Evolutionary conservation across 352 stramenopile genomes (phyloP), one percentile per base, ranked within the genome.

Genomic region (Phytophthora lateralis): DNA sequence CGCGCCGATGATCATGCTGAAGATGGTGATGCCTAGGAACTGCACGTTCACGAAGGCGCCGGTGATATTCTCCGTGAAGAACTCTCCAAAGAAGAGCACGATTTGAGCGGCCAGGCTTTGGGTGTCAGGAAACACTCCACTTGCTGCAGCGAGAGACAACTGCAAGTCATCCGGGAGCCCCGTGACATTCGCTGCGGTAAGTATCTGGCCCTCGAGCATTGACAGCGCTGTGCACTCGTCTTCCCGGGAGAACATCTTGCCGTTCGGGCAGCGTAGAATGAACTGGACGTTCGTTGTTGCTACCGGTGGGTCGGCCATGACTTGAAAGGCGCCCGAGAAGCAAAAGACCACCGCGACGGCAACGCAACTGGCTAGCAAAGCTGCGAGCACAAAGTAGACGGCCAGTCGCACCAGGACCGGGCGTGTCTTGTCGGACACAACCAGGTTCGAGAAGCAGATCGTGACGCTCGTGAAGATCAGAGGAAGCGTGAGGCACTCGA

Each of bases 381-480:
- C 73, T 14, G 75, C 60, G 4, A 71, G 21, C 7, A 79, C 32
- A 43, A 87, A 88, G 55, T 74, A 80, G 50, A 80, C 63, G 11
- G 71, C 51, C 51, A 88, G 70, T 4, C 78, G 78, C 4, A 75
- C n/a, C 44, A 86, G 59, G 15, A 90, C 76, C 6, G 66, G 38
- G 0, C 69, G 63, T 3, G 76, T 81, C 42, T 90, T 88, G 41
- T 68, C 58, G 5, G 78, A 82, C 2, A 80, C 66, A 42, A 87
- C 69, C 21, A 90, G 52, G 39, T 90, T 84, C 9, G 71, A 76
- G 21, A 88, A 69, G 55, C 76, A 83, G 37, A 82, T 83, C 17
- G 75, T 85, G 51, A 88, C 72, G 32, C 69, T 87, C n/a, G 80
- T 88, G 68, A 88, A 90, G 43, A 90, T 80, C n/a, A 90, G 66